A percentile compares a stretch with the other conserved stretches of the same genome.
These are phyloP conservation scores for Nigrograna mackinnonii DNA, from an alignment of 2,329 filamentous ascomycete genomes.

Conservation along the genomic window DNA sequence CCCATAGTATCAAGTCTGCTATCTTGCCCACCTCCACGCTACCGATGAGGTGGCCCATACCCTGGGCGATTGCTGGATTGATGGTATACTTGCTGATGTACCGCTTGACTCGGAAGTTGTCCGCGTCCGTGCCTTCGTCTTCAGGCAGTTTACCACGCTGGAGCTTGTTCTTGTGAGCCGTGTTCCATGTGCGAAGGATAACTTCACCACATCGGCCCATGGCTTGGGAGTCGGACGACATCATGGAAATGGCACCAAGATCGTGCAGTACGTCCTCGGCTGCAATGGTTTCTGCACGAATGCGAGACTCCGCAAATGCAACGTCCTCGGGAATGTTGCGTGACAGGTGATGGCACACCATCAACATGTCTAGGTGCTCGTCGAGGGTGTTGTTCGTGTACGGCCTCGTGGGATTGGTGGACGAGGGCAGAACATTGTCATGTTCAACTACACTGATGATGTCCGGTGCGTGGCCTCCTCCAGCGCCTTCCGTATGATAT, in stretches of 20 bases:
- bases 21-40: slow-evolving; percentile 88
- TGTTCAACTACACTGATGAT: slow-evolving; percentile 94
- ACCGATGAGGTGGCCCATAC: slow-evolving; percentile 84
- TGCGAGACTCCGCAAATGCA: slow-evolving; percentile 91
- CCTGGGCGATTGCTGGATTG: slow-evolving; percentile 89
- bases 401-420: slow-evolving; percentile 89
- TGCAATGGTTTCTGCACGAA: slow-evolving; percentile 93
- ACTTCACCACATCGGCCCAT: slow-evolving; percentile 98
- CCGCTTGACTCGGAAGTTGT: slow-evolving; percentile 90
- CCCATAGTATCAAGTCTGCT: slow-evolving; percentile 88
- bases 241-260: slow-evolving; percentile 94
- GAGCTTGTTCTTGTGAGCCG: slow-evolving; percentile 92
- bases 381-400: slow-evolving; percentile 92
- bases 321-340: slow-evolving; percentile 95
- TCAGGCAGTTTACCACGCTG: slow-evolving; percentile 78
- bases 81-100: slow-evolving; percentile 97
- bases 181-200: slow-evolving; percentile 92
- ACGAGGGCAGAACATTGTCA: slow-evolving; percentile 83
- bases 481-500: slow-evolving; percentile 95
- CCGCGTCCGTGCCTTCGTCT: slow-evolving; percentile 77
- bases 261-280: slow-evolving; percentile 97
- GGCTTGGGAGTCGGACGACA: slow-evolving; percentile 92
- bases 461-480: slow-evolving; percentile 92
- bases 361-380: slow-evolving; percentile 96
- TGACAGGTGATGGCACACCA: slow-evolving; percentile 95